Percentiles rank a stretch among this genome's conserved stretches.
These are phyloP conservation scores for Helicocarpus griseus DNA, from an alignment of 2,329 filamentous ascomycete species.

Conservation along the genomic window DNA sequence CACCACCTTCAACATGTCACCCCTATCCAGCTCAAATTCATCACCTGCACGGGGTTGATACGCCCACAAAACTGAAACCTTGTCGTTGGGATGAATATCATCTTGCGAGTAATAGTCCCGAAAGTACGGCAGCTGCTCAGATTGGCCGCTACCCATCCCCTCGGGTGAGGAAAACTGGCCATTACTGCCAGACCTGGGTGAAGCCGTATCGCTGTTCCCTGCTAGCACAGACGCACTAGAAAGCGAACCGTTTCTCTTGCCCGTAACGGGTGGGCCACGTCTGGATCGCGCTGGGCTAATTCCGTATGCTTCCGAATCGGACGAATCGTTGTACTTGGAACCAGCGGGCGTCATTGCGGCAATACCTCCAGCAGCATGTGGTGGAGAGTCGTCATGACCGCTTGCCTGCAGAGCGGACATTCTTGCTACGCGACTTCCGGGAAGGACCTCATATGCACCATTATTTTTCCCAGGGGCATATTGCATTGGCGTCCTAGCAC, in stretches of 20 bases:
- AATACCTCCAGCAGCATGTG: conserved; percentile 42
- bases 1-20: conserved; percentile 96
- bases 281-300: conserved; percentile 60
- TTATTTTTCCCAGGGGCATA: conserved; percentile 27
- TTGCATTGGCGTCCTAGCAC: conserved; percentile 33
- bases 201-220: conserved; percentile 54
- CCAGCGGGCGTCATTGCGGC: conserved; percentile 24
- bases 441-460: conserved; percentile 61
- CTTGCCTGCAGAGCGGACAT: conserved; percentile 89
- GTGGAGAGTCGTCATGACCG: conserved; percentile 47
- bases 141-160: conserved; percentile 77
- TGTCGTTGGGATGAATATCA: conserved; percentile 84
- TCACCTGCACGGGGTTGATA: conserved; percentile 91
- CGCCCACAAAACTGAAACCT: conserved; percentile 87
- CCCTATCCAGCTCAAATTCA: conserved; percentile 85
- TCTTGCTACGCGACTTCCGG: conserved; percentile 80
- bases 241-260: conserved; percentile 74
- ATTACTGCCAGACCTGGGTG: conserved; percentile 57
- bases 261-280: conserved; percentile 33
- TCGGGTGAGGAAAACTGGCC: conserved; percentile 75
- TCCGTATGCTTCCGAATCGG: conserved; percentile 58
- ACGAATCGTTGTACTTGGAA: conserved; percentile 41
- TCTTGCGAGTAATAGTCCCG: conserved; percentile 98
- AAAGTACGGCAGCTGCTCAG: conserved; percentile 91
- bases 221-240: conserved; percentile 74